A percentile compares a stretch with the other conserved stretches of the same genome.
Conservation (phyloP, 352 stramenopile species). For the Paralagenidium karlingii region DNA sequence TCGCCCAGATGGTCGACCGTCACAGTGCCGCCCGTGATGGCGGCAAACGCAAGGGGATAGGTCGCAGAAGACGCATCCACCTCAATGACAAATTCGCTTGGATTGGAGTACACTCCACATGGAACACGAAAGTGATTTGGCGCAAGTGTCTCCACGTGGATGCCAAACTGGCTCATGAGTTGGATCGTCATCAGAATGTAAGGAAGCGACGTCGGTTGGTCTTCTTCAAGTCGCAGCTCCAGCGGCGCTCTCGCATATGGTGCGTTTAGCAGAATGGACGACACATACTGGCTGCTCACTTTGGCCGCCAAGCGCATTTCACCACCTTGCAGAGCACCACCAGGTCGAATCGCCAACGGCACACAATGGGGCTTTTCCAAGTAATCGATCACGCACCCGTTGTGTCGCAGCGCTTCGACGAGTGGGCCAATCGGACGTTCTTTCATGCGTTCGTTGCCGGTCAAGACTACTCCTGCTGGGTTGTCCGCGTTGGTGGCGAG, state of each 20-base stretch:
- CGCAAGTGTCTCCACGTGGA: conserved; percentile 84
- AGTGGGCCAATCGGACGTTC: conserved; percentile 94
- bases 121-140: conserved; percentile 66
- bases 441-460: conserved; percentile 93
- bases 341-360: conserved; percentile 53
- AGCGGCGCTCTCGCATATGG: conserved; percentile 75
- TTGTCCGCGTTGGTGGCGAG: conserved; percentile 18
- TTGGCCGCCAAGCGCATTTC: conserved; percentile 86
- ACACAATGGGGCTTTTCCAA: conserved; percentile 45
- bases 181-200: conserved; percentile 93
- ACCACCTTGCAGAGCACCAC: conserved; percentile 60
- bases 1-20: conserved; percentile 91
- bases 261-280: conserved; percentile 91
- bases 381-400: conserved; percentile 72
- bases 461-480: conserved; percentile 47
- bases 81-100: conserved; percentile 72
- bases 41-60: conserved; percentile 94
- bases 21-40: conserved; percentile 92
- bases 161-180: conserved; percentile 95
- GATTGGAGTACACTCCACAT: conserved; percentile 61
- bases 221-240: conserved; percentile 88
- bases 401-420: conserved; percentile 87
- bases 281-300: conserved; percentile 93
- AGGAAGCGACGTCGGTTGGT: conserved; percentile 93
- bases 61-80: conserved; percentile 94